Base-by-base conservation (phyloP, 1,284 basidiomycete species). In the Dichomitus squalens region DNA sequence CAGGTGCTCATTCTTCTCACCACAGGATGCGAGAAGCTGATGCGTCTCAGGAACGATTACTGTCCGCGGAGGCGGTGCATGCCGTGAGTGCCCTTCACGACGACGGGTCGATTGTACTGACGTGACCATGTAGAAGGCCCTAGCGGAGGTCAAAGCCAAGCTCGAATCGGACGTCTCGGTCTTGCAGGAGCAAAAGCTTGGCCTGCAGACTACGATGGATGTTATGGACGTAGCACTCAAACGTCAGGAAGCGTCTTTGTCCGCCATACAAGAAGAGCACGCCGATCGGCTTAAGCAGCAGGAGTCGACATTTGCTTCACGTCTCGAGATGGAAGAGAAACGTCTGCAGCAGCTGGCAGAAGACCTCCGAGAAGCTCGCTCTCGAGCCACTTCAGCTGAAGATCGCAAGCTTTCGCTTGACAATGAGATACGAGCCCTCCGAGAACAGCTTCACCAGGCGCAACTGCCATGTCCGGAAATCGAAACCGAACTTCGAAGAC, bases 1-100 rank as follows among this genome's bases (percentile, higher is more conserved):
- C 85, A 86, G 75, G 84, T 84, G 58, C 53, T 49, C 33, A 8
- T 12, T 12, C 3, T 33, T 44, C 18, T 34, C 29, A 18, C n/a
- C 9, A 33, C 29, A 21, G 14, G 18, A 20, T 21, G 20, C 44
- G 20, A 20, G 31, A 29, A 11, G 44, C 31, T 47, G 5, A 47
- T 12, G 18, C 25, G 5, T 38, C 36, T 3, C 27, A 75, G 74
- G 74, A 76, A 46, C 73, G 73, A 18, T 55, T 75, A 47, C 58
- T 71, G 5, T 59, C 66, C 7, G 66, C 70, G 2, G 72, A 75
- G 54, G 59, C 65, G 12, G 48, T 59, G 12, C 66, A 66, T 54
- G 64, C 72, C 16, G 73, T 74, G 55, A n/a, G 67, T 61, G 16
- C 11, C 34, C 35, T 7, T 9, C 23, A 18, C 27, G 21, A 34